These are phyloP conservation scores for Cladosporium halotolerans DNA, from an alignment of 2,329 filamentous ascomycete genomes.

Conservation along the genomic window DNA sequence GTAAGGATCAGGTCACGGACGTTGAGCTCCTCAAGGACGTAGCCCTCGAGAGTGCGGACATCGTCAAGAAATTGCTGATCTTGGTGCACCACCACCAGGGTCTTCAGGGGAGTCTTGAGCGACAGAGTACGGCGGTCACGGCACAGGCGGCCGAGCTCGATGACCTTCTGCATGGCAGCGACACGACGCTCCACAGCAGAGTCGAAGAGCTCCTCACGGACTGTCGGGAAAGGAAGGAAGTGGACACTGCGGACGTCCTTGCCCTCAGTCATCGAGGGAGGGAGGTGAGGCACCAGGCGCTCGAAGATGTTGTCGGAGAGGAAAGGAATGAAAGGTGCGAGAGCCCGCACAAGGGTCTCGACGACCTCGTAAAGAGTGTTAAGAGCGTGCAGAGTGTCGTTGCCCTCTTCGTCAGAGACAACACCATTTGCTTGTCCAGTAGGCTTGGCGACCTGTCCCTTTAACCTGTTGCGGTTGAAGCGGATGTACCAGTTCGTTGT, in stretches of 20 bases:
- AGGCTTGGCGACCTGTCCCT: conserved; percentile 49
- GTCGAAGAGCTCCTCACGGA: conserved; percentile 83
- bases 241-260: conserved; percentile 82
- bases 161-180: conserved; percentile 87
- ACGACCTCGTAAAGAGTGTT: conserved; percentile 93
- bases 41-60: conserved; percentile 75
- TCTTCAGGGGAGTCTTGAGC: conserved; percentile 86
- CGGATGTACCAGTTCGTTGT: conserved; percentile 99
- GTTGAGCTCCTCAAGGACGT: conserved; percentile 89
- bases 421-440: conserved; percentile 17
- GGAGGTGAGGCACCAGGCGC: conserved; percentile 74
- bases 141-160: conserved; percentile 80
- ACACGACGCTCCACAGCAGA: conserved; percentile 79
- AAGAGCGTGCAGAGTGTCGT: conserved; percentile 82
- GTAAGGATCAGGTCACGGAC: conserved; percentile 78
- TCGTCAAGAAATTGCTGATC: conserved; percentile 80
- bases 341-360: conserved; percentile 76
- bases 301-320: conserved; percentile 91
- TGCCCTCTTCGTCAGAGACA: conserved; percentile 56
- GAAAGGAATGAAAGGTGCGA: conserved; percentile 94
- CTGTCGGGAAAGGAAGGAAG: conserved; percentile 84
- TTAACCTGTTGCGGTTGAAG: conserved; percentile 84
- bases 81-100: conserved; percentile 79
- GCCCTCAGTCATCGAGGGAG: conserved; percentile 55
- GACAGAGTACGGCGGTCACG: conserved; percentile 79